Conservation (phyloP, 495 filamentous ascomycete species). For the Aspergillus baeticus region DNA sequence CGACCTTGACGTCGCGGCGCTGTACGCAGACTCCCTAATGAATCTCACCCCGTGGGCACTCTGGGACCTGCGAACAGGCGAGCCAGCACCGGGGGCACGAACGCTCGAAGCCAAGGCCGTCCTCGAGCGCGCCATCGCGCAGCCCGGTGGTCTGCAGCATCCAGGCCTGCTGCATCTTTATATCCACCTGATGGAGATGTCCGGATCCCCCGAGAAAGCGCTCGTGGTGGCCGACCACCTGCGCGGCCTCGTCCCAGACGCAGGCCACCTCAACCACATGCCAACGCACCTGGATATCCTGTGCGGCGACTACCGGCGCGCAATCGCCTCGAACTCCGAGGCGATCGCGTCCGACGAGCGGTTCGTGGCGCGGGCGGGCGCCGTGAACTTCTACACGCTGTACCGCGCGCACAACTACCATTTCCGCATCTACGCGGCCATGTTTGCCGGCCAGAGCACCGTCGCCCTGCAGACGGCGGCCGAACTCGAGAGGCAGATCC, state of each 20-base stretch:
- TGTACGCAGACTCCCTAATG: constrained; percentile 68
- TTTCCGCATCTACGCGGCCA: constrained; percentile 68
- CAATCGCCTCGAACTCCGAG: constrained; percentile 58
- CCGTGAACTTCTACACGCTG: constrained; percentile 65
- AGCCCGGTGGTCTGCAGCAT: constrained; percentile 43
- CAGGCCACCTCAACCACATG: constrained; percentile 74
- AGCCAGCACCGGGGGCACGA: constrained; percentile 51
- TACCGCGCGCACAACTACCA: constrained; percentile 68
- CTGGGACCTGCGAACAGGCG: constrained; percentile 60
- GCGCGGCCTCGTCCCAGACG: constrained; percentile 61
- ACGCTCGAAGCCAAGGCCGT: constrained; percentile 56
- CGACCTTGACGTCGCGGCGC: constrained; percentile 59
- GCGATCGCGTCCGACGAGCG: constrained; percentile 63
- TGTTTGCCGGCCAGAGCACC: constrained; percentile 61
- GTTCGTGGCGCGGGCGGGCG: constrained; percentile 49
- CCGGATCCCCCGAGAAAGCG: constrained; percentile 55
- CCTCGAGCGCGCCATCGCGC: constrained; percentile 51
- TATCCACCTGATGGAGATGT: constrained; percentile 78
- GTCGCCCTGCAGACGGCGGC: constrained; percentile 55
- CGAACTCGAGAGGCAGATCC: constrained; percentile 51
- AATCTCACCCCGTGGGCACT: constrained; percentile 67
- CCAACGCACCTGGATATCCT: constrained; percentile 67
- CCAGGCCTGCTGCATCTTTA: constrained; percentile 68
- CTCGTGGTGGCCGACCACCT: constrained; percentile 57
- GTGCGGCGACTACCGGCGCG: constrained; percentile 62